Evolutionary conservation across 768 basidiomycete genomes (phyloP).

Genomic region (Coprinellus micaceus): DNA sequence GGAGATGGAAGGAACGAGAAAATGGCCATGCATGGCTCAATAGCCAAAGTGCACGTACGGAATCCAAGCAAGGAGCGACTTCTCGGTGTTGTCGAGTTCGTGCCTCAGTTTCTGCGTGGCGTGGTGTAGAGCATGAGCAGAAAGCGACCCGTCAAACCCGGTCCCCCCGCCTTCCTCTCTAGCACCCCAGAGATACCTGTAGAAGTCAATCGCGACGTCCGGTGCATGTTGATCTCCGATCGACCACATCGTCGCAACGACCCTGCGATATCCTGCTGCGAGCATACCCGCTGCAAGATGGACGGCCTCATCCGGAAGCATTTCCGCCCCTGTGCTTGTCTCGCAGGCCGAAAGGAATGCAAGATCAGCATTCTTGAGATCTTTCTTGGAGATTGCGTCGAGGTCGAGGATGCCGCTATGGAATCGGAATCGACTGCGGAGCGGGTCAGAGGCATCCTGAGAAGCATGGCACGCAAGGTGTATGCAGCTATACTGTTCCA

Average conservation of each 20-base stretch:
- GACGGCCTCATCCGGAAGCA: background rate
- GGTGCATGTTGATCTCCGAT: constrained; percentile 31
- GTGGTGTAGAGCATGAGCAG: constrained; percentile 17
- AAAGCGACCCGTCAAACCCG: constrained; percentile 3
- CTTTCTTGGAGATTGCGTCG: background rate
- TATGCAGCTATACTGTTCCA: constrained; percentile 15
- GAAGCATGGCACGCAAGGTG: constrained; percentile 34
- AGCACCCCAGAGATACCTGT: constrained; percentile 14
- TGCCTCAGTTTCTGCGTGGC: constrained; percentile 16
- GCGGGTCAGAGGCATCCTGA: constrained; percentile 22
- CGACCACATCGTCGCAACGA: constrained; percentile 31
- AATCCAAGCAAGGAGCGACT: background rate
- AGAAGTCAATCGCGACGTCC: constrained; percentile 26
- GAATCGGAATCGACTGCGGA: background rate
- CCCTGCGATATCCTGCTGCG: background rate
- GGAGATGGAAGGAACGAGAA: too few species aligned
- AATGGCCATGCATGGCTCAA: too few species aligned
- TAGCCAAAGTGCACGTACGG: constrained; percentile 2
- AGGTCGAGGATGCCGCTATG: background rate
- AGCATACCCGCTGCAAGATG: constrained; percentile 1
- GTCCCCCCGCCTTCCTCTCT: background rate
- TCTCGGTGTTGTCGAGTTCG: background rate
- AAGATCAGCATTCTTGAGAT: background rate
- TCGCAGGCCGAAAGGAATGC: constrained; percentile 1
- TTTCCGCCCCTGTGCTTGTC: background rate